These are phyloP conservation scores for Penicillium sp. DNA, from an alignment of 2,329 filamentous ascomycete species.

Conservation along the genomic window DNA sequence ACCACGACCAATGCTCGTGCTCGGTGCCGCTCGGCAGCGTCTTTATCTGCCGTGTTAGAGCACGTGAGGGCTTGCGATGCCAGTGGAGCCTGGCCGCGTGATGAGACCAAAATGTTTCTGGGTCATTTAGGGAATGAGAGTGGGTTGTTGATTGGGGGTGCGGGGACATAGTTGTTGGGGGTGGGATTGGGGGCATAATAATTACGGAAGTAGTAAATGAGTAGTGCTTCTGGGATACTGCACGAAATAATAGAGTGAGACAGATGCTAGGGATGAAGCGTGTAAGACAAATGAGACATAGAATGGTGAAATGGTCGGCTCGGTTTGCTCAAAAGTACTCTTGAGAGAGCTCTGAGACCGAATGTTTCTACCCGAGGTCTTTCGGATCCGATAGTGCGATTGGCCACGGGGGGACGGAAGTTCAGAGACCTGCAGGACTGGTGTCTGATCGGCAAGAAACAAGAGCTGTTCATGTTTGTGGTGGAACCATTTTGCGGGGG, in stretches of 20 bases:
- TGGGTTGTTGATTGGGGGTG: constrained; percentile 53
- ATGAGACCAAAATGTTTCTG: constrained; percentile 70
- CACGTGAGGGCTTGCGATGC: constrained; percentile 70
- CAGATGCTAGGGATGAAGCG: not conserved
- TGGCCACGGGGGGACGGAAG: constrained; percentile 2
- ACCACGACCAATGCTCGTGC: constrained; percentile 86
- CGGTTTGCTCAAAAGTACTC: not conserved
- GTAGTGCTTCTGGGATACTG: not conserved
- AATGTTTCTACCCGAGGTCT: constrained; percentile 1
- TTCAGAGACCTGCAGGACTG: not conserved
- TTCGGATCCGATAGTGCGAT: not conserved
- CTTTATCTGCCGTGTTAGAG: constrained; percentile 62
- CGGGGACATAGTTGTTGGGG: constrained; percentile 19
- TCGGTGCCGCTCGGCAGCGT: constrained; percentile 58
- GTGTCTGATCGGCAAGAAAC: not conserved
- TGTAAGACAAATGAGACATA: not conserved
- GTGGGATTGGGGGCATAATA: not conserved
- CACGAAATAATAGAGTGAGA: not conserved
- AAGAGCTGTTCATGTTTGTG: not conserved
- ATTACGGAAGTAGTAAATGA: not conserved
- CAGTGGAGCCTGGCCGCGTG: constrained; percentile 76
- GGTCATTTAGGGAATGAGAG: constrained; percentile 61
- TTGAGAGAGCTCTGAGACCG: not conserved
- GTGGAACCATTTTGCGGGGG: not conserved
- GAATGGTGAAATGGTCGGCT: not conserved